These are phyloP conservation scores for Colletotrichum graminicola DNA, from an alignment of 2,329 filamentous ascomycete species.

Conservation along the genomic window DNA sequence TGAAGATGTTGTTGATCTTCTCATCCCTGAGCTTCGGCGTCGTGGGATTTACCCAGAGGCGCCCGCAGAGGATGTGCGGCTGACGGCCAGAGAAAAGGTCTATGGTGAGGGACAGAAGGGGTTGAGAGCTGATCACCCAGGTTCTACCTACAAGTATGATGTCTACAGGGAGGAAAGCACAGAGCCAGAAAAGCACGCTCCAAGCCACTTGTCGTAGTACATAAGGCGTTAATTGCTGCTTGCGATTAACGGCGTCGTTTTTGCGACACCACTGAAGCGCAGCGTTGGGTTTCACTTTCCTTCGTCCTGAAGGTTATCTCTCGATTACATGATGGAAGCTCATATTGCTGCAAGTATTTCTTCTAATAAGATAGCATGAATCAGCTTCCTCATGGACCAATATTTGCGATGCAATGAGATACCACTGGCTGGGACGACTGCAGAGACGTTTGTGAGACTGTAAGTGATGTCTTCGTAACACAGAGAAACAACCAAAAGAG, in stretches of 20 bases:
- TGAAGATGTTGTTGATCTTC: constrained; percentile 50
- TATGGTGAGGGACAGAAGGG: constrained; percentile 70
- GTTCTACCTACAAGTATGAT: constrained; percentile 71
- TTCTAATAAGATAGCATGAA: background rate
- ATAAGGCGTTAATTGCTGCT: too few relatives aligned
- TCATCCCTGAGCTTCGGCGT: constrained; percentile 48
- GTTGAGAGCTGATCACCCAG: constrained; percentile 69
- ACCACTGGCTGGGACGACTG: background rate
- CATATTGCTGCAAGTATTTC: background rate
- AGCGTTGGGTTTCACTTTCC: background rate
- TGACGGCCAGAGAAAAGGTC: constrained; percentile 70
- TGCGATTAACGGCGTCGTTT: too few relatives aligned
- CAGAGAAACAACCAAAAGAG: background rate
- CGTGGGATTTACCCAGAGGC: constrained; percentile 50
- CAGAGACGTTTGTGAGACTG: background rate
- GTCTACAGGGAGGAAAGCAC: constrained; percentile 66
- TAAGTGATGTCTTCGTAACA: background rate
- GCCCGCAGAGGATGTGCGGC: constrained; percentile 49
- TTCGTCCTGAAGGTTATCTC: background rate
- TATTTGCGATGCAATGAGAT: background rate
- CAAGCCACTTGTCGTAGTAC: too few relatives aligned
- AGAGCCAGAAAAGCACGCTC: background rate
- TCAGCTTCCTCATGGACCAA: too few relatives aligned
- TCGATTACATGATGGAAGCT: background rate
- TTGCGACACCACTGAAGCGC: background rate